Percentiles rank a stretch among this genome's conserved stretches.
phyloP scores from a whole-genome alignment of 768 basidiomycete genomes.

The Pisolithus sp. region DNA sequence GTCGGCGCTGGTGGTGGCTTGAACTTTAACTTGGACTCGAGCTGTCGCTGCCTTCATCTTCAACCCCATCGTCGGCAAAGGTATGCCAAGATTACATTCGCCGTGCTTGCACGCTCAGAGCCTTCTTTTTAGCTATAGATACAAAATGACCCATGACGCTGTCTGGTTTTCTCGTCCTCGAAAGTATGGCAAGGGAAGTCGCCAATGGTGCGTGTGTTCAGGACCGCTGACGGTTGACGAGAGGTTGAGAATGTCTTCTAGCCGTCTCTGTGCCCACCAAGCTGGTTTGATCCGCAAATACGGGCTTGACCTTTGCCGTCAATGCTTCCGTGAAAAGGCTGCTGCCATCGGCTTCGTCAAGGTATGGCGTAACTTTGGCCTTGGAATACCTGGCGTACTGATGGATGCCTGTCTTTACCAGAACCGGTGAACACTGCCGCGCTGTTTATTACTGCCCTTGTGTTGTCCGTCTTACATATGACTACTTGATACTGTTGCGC shows the following conservation, averaged over 20 bases:
- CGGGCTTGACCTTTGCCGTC: conserved; percentile 94
- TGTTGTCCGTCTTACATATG: too few species aligned
- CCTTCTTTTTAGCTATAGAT: too few species aligned
- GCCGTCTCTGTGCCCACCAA: conserved; percentile 95
- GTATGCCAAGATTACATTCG: too few species aligned
- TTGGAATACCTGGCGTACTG: conserved; percentile 26
- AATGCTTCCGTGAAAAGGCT: conserved; percentile 97
- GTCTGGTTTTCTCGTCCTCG: conserved; percentile 97
- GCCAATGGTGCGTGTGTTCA: conserved; percentile 74
- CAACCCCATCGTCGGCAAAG: too few species aligned
- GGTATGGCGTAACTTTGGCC: conserved; percentile 39
- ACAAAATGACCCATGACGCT: conserved; percentile 94
- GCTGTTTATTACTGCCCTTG: too few species aligned
- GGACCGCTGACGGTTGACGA: neutral
- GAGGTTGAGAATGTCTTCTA: conserved; percentile 22
- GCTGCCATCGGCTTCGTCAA: conserved; percentile 91
- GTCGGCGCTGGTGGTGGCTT: too few species aligned
- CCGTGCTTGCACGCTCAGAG: too few species aligned
- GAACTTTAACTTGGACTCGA: too few species aligned
- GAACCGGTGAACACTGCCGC: too few species aligned
- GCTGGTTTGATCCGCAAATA: conserved; percentile 98
- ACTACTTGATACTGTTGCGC: too few species aligned
- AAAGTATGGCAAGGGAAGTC: conserved; percentile 91
- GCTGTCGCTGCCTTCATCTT: too few species aligned
- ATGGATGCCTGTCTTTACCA: neutral